phyloP scores from a whole-genome alignment of 345 rosid species.

The Citrus hindsii region DNA sequence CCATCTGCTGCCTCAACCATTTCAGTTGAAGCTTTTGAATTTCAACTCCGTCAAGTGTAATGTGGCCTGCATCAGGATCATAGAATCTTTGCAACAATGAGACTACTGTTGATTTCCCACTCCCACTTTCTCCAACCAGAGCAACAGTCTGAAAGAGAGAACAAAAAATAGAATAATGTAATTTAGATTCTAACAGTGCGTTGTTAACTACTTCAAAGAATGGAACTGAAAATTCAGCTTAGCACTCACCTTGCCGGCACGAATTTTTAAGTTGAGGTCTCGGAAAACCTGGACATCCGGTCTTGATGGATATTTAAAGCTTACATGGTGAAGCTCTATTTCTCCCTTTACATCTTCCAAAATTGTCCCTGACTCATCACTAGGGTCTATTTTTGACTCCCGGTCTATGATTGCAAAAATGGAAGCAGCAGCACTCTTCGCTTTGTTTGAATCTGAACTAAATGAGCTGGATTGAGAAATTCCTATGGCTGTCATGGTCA shows the following conservation, averaged over 20 bases:
- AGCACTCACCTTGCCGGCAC: slow-evolving; percentile 58
- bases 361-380: slow-evolving; percentile 60
- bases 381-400: slow-evolving; percentile 61
- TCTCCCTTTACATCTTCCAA: slow-evolving; percentile 60
- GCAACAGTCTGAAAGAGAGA: slow-evolving; percentile 59
- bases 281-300: slow-evolving; percentile 69
- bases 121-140: slow-evolving; percentile 84
- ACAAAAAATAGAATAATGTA: neutral
- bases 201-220: neutral
- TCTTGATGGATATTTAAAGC: slow-evolving; percentile 71
- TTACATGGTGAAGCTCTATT: slow-evolving; percentile 57
- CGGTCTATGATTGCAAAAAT: slow-evolving; percentile 62
- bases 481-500: slow-evolving; percentile 58
- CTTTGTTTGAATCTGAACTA: slow-evolving; percentile 58
- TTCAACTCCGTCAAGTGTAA: slow-evolving; percentile 69
- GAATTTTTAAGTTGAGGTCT: slow-evolving; percentile 62
- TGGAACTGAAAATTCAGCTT: neutral
- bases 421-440: slow-evolving; percentile 63
- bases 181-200: neutral
- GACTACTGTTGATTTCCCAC: slow-evolving; percentile 79
- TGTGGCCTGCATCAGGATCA: slow-evolving; percentile 70
- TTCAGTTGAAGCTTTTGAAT: slow-evolving; percentile 52
- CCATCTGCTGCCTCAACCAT: slow-evolving; percentile 85
- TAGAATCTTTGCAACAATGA: slow-evolving; percentile 74
- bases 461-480: slow-evolving; percentile 72